Conservation (phyloP, 441 rosid genomes). For the Theobroma grandiflorum region DNA sequence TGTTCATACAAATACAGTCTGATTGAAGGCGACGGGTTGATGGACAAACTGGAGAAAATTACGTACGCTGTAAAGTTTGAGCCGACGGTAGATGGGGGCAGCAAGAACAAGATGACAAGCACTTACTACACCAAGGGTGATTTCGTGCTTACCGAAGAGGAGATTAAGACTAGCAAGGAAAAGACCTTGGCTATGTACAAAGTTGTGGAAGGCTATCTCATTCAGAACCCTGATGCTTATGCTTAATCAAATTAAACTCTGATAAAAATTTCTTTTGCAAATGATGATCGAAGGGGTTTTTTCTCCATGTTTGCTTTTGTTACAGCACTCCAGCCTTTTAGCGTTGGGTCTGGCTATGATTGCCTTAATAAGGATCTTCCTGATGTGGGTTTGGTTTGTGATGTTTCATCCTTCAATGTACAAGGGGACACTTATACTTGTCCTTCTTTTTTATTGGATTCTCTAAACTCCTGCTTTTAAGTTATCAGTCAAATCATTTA, state of each 20-base stretch:
- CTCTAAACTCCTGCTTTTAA: no score
- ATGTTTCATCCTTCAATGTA: background rate
- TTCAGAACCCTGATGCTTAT: constrained; percentile 37
- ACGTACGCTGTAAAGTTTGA: constrained; percentile 35
- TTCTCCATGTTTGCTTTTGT: background rate
- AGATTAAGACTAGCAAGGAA: constrained; percentile 38
- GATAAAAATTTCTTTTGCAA: background rate
- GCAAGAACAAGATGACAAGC: constrained; percentile 42
- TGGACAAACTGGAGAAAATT: constrained; percentile 37
- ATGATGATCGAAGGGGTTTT: background rate
- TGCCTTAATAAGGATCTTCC: background rate
- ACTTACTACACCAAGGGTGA: constrained; percentile 38
- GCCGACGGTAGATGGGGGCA: constrained; percentile 43
- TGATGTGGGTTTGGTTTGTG: background rate
- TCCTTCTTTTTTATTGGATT: no score
- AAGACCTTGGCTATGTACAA: constrained; percentile 41
- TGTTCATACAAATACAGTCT: constrained; percentile 34
- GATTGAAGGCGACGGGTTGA: constrained; percentile 39
- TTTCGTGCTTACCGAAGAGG: constrained; percentile 31
- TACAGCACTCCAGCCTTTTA: background rate
- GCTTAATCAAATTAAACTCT: constrained; percentile 19
- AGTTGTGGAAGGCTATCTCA: constrained; percentile 40
- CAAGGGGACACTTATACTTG: background rate
- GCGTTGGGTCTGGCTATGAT: background rate
- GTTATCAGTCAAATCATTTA: no score